phyloP scores from a whole-genome alignment of 371 early-diverging fungal species.

The Cokeromyces recurvatus region DNA sequence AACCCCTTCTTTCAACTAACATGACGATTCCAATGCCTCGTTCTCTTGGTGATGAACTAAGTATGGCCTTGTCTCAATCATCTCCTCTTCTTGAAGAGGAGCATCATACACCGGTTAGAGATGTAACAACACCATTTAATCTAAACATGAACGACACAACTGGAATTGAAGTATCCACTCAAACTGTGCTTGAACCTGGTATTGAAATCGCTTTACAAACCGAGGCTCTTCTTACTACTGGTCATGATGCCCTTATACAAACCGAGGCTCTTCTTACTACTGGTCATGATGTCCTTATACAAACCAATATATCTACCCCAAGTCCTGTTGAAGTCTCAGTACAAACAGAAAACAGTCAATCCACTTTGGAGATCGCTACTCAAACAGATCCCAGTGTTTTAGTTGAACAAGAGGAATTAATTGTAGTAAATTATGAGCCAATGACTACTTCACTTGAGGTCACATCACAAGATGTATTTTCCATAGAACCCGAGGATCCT shows the following conservation, averaged over 20 bases:
- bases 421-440: not conserved
- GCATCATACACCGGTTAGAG: too few relatives aligned
- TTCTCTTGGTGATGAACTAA: conserved; percentile 28
- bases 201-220: conserved; percentile 6
- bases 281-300: conserved; percentile 1
- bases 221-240: not conserved
- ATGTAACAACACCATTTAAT: not conserved
- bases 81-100: conserved; percentile 1
- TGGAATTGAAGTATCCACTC: conserved; percentile 6
- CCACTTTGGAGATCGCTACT: not conserved
- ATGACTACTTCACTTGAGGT: not conserved
- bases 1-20: not conserved
- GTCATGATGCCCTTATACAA: conserved; percentile 3
- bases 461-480: not conserved
- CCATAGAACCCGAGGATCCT: conserved; percentile 8
- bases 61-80: conserved; percentile 4
- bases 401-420: not conserved
- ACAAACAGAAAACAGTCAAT: not conserved
- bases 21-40: conserved; percentile 4
- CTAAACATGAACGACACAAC: not conserved
- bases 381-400: not conserved
- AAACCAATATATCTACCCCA: not conserved
- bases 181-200: not conserved
- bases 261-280: not conserved
- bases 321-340: not conserved